Evolutionary conservation across 2,329 filamentous ascomycete genomes (phyloP), one percentile per base, ranked within the genome.

Genomic region (Alternaria ventricosa): DNA sequence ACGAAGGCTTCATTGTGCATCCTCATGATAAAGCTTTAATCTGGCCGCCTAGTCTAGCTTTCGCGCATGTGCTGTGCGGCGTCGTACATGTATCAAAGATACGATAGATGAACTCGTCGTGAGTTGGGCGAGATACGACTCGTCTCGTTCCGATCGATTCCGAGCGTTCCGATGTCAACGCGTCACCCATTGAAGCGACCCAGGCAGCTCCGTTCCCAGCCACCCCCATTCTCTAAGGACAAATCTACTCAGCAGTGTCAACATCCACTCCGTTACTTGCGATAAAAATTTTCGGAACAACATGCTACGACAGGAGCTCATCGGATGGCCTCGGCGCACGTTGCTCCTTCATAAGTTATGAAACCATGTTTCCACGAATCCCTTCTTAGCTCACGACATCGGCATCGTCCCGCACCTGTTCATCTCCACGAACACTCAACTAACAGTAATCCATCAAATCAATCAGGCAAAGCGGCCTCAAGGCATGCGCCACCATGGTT

Each of bases 311-410:
- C 25, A 18, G 18, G 30, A 27, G 4, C 10, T 9, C 54, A 22
- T 57, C 43, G 10, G 20, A 53, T 9, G 45, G 44, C 12, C 55
- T n/a, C 10, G 6, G 18, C 15, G 41, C 49, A 47, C 43, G 43
- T 41, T 20, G 36, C 22, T 47, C 63, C 58, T 64, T 64, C 63
- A 68, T 68, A 30, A 18, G 44, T 30, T 57, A 44, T n/a, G 64
- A 56, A 68, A 61, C 66, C 66, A 61, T 36, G 57, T 60, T 57
- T 60, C 53, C 60, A 64, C 51, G 49, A 49, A 61, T 66, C 41
- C 55, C 55, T 50, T 43, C 41, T 20, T 58, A 12, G 49, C 49
- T 53, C 30, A 23, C 49, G 49, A 20, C 20, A 36, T 41, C 60
- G 13, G 56, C 43, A 51, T 25, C 36, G 55, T 28, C 53, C 23